Conservation (phyloP, 2,329 filamentous ascomycete genomes). For the Aureobasidium sp. region DNA sequence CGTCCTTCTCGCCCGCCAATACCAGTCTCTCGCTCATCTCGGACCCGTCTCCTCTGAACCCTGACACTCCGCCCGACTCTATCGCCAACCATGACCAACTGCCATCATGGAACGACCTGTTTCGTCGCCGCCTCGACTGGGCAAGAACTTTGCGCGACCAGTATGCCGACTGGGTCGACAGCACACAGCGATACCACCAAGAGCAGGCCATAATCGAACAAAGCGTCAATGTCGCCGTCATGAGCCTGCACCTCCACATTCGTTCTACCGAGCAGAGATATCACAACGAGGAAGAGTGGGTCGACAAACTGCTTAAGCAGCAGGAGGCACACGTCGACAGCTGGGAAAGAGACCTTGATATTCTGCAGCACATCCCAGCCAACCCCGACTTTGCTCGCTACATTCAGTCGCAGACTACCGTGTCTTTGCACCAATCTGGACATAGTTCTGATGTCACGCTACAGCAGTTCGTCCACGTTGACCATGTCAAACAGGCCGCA, state of each 20-base stretch:
- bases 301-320: conserved; percentile 59
- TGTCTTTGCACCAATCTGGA: conserved; percentile 31
- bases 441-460: conserved; percentile 47
- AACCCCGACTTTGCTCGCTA: conserved; percentile 57
- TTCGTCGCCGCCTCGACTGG: conserved; percentile 75
- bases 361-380: conserved; percentile 58
- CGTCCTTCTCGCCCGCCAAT: conserved; percentile 38
- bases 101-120: conserved; percentile 81
- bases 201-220: conserved; percentile 72
- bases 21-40: conserved; percentile 41
- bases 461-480: conserved; percentile 68
- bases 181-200: conserved; percentile 58
- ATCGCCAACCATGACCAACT: conserved; percentile 74
- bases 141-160: conserved; percentile 62
- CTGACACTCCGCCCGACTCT: conserved; percentile 65
- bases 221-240: conserved; percentile 75
- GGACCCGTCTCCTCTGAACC: conserved; percentile 53
- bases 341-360: conserved; percentile 62
- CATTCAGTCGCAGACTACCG: conserved; percentile 21
- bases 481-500: conserved; percentile 66
- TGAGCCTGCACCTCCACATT: conserved; percentile 73
- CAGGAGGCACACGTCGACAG: conserved; percentile 56
- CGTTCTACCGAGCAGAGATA: conserved; percentile 66
- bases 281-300: conserved; percentile 64
- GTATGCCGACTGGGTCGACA: conserved; percentile 58